Percentiles rank a stretch among this genome's conserved stretches.
phyloP scores from a whole-genome alignment of 305 asterid genomes.

The Rubia peregrina region DNA sequence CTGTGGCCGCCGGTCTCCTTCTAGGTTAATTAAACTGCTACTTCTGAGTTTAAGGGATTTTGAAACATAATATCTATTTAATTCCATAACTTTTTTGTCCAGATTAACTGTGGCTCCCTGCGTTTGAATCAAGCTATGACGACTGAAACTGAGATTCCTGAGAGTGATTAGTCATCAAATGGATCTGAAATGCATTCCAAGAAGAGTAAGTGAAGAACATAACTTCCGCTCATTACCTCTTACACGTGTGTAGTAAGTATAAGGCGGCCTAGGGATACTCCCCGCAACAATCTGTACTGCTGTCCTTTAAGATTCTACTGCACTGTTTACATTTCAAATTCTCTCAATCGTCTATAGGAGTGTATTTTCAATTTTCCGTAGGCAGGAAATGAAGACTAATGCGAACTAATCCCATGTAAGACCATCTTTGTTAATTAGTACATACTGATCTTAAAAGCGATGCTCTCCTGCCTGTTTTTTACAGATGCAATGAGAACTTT shows the following conservation, averaged over 20 bases:
- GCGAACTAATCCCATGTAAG: background rate
- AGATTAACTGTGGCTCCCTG: constrained; percentile 12
- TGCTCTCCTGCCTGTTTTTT: background rate
- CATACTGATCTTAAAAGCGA: background rate
- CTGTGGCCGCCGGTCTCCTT: constrained; percentile 24
- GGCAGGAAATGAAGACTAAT: background rate
- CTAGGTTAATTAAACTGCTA: constrained; percentile 31
- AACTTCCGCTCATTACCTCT: background rate
- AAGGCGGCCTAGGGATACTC: constrained; percentile 3
- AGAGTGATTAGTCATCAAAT: constrained; percentile 7
- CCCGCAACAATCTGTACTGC: constrained; percentile 9
- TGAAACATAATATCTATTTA: background rate
- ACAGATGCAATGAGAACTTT: background rate
- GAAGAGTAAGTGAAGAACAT: constrained; percentile 4
- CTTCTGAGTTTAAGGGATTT: background rate
- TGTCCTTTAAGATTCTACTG: background rate
- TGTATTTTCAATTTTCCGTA: constrained; percentile 7
- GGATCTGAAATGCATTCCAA: background rate
- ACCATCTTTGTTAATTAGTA: constrained; percentile 7
- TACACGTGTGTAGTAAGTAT: background rate
- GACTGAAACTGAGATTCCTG: constrained; percentile 5
- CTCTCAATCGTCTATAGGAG: background rate
- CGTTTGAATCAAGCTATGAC: background rate
- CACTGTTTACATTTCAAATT: background rate
- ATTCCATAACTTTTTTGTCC: constrained; percentile 9